Conservation (phyloP, 2,329 filamentous ascomycete species). For the Fusarium mangiferae region DNA sequence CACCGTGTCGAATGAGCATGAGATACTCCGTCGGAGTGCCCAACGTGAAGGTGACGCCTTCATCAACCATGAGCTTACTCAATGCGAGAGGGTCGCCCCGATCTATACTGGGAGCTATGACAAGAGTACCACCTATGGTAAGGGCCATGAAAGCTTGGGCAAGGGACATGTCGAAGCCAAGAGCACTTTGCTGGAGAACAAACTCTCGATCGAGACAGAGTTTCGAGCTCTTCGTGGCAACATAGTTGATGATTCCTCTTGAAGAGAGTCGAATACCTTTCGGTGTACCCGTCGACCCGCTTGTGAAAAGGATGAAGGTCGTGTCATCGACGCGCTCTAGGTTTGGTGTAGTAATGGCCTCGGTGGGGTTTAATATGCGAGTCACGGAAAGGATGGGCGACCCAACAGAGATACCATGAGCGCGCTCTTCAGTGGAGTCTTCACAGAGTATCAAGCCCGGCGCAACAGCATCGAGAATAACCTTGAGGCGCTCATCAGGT, state of each 20-base stretch:
- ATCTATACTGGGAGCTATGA: background rate
- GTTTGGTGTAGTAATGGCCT: background rate
- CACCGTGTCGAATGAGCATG: background rate
- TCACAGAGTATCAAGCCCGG: background rate
- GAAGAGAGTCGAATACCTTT: background rate
- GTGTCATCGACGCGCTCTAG: background rate
- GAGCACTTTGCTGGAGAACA: background rate
- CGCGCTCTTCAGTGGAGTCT: background rate
- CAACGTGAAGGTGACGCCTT: background rate
- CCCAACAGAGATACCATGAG: background rate
- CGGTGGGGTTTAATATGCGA: fast-evolving
- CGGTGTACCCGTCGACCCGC: background rate
- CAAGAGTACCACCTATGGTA: background rate
- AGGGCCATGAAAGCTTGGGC: background rate
- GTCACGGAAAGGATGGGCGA: background rate
- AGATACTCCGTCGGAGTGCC: background rate
- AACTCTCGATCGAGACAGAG: background rate
- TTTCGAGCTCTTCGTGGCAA: background rate
- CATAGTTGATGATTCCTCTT: background rate
- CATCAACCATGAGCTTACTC: background rate
- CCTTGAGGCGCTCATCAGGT: background rate
- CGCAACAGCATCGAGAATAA: background rate
- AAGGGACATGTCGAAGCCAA: background rate
- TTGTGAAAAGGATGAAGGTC: background rate
- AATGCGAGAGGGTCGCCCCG: background rate